Percentiles rank a stretch among this genome's conserved stretches.
Conservation (phyloP, 352 stramenopile genomes). For the Pythium phragmitis region DNA sequence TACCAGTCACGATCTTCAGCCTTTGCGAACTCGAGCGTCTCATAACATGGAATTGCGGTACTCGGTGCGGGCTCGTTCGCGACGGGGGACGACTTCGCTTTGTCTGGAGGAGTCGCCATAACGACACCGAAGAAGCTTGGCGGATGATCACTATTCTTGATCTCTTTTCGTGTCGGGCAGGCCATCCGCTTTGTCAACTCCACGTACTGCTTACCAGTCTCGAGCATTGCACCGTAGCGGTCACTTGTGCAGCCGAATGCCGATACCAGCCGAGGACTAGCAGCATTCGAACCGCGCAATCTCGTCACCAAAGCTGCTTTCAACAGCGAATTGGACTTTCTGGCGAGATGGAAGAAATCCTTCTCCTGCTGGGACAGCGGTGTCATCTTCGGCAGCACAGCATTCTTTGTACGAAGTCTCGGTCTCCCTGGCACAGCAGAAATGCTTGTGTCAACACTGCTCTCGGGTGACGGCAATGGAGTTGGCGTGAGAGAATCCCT, state of each 20-base stretch:
- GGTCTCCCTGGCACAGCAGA: neutral
- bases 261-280: conserved; percentile 13
- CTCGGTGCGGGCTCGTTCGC: neutral
- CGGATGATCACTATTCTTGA: conserved; percentile 20
- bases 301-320: conserved; percentile 21
- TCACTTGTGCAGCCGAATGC: conserved; percentile 24
- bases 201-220: conserved; percentile 7
- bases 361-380: conserved; percentile 35
- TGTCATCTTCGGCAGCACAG: conserved; percentile 34
- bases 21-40: conserved; percentile 27
- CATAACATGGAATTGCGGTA: conserved; percentile 20
- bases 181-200: conserved; percentile 24
- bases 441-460: conserved; percentile 2
- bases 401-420: conserved; percentile 42
- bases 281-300: conserved; percentile 5
- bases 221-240: conserved; percentile 21
- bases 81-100: neutral
- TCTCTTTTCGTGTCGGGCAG: conserved; percentile 25
- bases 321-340: conserved; percentile 59
- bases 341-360: conserved; percentile 50
- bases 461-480: conserved; percentile 18
- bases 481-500: neutral
- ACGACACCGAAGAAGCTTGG: conserved; percentile 22
- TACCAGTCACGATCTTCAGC: conserved; percentile 31
- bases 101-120: conserved; percentile 13